Evolutionary conservation across 495 filamentous ascomycete genomes (phyloP).

Genomic region (Mytilinidion resinicola): DNA sequence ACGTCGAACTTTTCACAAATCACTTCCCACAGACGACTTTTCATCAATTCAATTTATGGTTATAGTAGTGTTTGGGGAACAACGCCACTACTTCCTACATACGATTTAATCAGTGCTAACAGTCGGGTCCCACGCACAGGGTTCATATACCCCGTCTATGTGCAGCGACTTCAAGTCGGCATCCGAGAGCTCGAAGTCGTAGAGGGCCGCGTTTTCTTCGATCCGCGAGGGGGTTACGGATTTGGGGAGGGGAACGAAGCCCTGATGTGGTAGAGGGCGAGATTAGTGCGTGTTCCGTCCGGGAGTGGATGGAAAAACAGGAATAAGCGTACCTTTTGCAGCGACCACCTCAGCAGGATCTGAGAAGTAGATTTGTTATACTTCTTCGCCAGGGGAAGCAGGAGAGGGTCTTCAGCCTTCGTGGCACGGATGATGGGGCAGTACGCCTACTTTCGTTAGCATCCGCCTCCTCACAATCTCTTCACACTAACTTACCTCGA

Average conservation of each 20-base stretch:
- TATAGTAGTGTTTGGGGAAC: background rate
- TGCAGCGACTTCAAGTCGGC: slow-evolving; percentile 55
- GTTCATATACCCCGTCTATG: slow-evolving; percentile 49
- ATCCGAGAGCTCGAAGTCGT: slow-evolving; percentile 68
- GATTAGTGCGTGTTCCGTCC: background rate
- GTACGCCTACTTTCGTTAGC: slow-evolving; percentile 49
- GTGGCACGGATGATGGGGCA: slow-evolving; percentile 65
- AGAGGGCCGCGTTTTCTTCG: slow-evolving; percentile 68
- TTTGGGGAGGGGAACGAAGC: slow-evolving; percentile 69
- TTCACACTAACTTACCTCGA: slow-evolving; percentile 41
- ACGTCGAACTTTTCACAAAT: too few relatives aligned
- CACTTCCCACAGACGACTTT: too few relatives aligned
- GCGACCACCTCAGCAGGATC: slow-evolving; percentile 76
- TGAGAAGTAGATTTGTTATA: slow-evolving; percentile 70
- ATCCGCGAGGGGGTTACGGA: slow-evolving; percentile 63
- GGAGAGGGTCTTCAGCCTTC: slow-evolving; percentile 56
- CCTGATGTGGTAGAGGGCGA: slow-evolving; percentile 36
- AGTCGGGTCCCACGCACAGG: slow-evolving; percentile 72
- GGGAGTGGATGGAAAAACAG: too few relatives aligned
- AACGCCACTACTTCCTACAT: background rate
- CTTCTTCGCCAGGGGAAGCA: slow-evolving; percentile 58
- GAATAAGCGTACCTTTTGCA: slow-evolving; percentile 60
- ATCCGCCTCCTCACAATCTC: slow-evolving; percentile 3
- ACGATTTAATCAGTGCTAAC: slow-evolving; percentile 33
- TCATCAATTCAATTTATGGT: background rate